phyloP scores from a whole-genome alignment of 2,329 filamentous ascomycete species.

The Calonectria crousiana region DNA sequence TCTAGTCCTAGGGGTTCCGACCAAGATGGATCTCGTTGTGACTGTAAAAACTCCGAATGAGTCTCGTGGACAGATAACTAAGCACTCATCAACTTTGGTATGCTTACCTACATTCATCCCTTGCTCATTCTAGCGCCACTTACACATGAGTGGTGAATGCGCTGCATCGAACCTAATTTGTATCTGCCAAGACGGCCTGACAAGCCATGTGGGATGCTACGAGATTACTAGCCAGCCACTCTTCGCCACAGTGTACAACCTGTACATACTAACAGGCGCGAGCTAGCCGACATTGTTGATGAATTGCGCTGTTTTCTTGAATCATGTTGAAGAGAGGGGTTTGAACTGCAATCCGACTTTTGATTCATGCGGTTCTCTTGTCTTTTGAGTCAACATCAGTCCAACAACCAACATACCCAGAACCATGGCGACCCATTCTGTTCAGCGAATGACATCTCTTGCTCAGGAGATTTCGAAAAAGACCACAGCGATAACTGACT shows the following conservation, averaged over 20 bases:
- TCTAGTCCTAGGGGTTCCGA: neutral
- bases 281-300: neutral
- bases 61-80: neutral
- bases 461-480: neutral
- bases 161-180: neutral
- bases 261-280: neutral
- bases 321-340: neutral
- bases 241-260: too few relatives aligned
- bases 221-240: neutral
- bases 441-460: neutral
- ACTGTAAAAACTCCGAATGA: neutral
- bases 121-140: neutral
- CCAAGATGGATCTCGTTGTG: neutral
- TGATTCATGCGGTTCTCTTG: neutral
- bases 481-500: neutral
- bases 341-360: neutral
- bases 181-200: neutral
- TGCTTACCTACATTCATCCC: neutral
- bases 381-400: neutral
- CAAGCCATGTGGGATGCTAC: neutral
- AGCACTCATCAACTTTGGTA: neutral
- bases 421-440: neutral
- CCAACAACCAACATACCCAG: neutral
- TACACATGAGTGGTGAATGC: neutral
- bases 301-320: neutral